Evolutionary conservation across 495 filamentous ascomycete genomes (phyloP).

Genomic region (Apiosordaria backusii): DNA sequence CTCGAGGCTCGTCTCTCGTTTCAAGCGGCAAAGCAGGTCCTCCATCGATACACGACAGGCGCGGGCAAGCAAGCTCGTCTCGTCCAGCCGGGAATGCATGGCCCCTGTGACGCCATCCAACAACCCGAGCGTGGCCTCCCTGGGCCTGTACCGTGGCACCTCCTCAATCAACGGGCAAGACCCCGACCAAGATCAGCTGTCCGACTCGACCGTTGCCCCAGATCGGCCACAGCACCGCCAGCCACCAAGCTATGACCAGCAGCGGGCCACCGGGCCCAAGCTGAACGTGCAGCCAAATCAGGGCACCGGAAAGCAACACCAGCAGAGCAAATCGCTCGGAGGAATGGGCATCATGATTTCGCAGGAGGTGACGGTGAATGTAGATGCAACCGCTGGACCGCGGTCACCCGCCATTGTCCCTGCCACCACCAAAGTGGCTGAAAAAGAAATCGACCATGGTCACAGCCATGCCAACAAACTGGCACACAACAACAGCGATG

Average conservation of each 20-base stretch:
- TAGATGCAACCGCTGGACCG: conserved; percentile 20
- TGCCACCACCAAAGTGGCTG: neutral
- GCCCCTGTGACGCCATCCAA: conserved; percentile 13
- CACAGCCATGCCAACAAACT: neutral
- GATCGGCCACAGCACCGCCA: neutral
- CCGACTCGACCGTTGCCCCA: neutral
- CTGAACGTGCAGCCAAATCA: neutral
- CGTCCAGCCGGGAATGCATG: conserved; percentile 20
- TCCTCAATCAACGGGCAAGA: neutral
- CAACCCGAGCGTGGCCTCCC: conserved; percentile 16
- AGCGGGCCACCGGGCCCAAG: neutral
- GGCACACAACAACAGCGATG: neutral
- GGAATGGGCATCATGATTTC: conserved; percentile 49
- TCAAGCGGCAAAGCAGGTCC: neutral
- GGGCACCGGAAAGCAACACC: neutral
- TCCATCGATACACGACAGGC: neutral
- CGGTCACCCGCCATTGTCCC: neutral
- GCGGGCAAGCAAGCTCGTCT: conserved; percentile 4
- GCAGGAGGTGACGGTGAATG: conserved; percentile 52
- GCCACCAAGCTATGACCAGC: neutral
- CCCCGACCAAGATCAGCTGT: neutral
- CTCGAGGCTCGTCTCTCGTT: neutral
- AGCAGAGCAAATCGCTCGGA: neutral
- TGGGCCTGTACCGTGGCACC: conserved; percentile 12
- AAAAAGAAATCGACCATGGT: neutral